These are phyloP conservation scores for Mucor plumbeus DNA, from an alignment of 371 early-diverging fungal genomes.

Conservation along the genomic window DNA sequence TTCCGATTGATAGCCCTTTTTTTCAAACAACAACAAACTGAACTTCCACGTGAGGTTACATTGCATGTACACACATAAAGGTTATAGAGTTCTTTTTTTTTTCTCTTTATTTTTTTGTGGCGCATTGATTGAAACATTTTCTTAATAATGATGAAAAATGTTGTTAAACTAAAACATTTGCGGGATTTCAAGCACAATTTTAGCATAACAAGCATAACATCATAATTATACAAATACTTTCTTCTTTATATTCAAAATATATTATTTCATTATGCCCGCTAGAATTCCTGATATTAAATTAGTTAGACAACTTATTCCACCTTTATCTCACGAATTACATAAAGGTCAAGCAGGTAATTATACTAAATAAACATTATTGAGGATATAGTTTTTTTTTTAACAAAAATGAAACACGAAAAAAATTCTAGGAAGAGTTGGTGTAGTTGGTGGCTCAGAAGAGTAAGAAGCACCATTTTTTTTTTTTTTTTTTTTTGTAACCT, in stretches of 20 bases:
- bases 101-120: neutral
- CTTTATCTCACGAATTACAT: slow-evolving; percentile 68
- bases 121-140: slow-evolving; percentile 7
- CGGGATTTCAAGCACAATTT: neutral
- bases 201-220: neutral
- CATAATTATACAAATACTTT: neutral
- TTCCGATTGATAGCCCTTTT: neutral
- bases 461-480: slow-evolving; percentile 29
- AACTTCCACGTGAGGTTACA: slow-evolving; percentile 4
- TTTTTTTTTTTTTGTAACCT: neutral
- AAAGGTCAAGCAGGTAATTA: slow-evolving; percentile 87
- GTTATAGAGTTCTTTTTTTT: neutral
- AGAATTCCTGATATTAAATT: slow-evolving; percentile 50
- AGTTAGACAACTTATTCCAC: slow-evolving; percentile 73
- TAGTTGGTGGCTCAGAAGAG: slow-evolving; percentile 84
- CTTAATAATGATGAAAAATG: neutral
- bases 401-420: neutral
- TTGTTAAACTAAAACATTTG: slow-evolving; percentile 1
- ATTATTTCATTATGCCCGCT: slow-evolving; percentile 30
- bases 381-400: neutral
- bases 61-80: neutral
- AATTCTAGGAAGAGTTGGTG: slow-evolving; percentile 63
- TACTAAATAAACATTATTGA: neutral
- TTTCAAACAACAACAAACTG: neutral
- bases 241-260: neutral